Percentiles rank a stretch among this genome's conserved stretches.
phyloP scores from a whole-genome alignment of 208 protist species.

The Giardia duodenalis region DNA sequence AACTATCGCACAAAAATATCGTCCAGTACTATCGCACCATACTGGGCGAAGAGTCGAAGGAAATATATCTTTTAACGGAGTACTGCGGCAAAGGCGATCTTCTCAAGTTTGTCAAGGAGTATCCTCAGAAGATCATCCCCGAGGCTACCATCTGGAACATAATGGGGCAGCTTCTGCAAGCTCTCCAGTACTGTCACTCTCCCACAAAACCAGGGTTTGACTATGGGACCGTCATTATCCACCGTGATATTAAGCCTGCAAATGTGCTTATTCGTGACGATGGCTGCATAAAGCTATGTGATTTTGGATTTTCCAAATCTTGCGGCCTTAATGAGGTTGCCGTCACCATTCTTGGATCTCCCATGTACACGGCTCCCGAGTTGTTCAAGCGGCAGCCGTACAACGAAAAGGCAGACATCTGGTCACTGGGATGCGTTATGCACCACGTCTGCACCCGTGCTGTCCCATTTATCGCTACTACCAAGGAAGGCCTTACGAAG shows the following conservation, averaged over 20 bases:
- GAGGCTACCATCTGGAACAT: neutral
- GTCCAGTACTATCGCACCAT: conserved; percentile 18
- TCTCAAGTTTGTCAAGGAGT: neutral
- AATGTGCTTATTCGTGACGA: conserved; percentile 43
- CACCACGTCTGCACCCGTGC: neutral
- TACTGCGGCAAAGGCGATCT: conserved; percentile 6
- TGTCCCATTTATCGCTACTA: conserved; percentile 42
- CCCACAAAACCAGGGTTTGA: neutral
- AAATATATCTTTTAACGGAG: conserved; percentile 16
- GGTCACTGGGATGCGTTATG: conserved; percentile 61
- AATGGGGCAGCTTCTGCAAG: neutral
- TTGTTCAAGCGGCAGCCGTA: conserved; percentile 65
- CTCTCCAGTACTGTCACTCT: conserved; percentile 41
- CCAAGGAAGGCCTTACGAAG: conserved; percentile 72
- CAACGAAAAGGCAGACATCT: conserved; percentile 72
- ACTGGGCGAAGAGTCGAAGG: neutral
- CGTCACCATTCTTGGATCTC: conserved; percentile 14
- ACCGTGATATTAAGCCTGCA: conserved; percentile 47
- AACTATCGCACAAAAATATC: conserved; percentile 19
- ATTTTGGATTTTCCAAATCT: conserved; percentile 41
- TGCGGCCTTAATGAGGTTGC: neutral
- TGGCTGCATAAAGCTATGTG: conserved; percentile 39
- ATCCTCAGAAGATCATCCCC: neutral
- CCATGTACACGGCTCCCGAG: conserved; percentile 70
- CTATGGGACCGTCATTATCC: neutral